Conservation (phyloP, 2,329 filamentous ascomycete species). For the Fusarium chlamydosporum region DNA sequence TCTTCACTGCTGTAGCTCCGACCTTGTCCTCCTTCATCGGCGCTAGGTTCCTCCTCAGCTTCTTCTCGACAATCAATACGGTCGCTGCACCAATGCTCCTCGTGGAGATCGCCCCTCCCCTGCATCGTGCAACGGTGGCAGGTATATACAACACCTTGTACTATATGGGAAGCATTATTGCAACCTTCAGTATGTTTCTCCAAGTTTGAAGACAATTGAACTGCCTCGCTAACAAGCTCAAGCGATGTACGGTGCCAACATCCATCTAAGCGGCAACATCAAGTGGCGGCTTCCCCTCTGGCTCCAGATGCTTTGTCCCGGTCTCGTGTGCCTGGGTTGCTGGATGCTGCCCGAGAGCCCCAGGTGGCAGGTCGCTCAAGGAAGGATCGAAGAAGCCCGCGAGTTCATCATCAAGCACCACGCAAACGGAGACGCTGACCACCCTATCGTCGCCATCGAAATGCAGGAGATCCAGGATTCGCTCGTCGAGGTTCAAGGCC, state of each 20-base stretch:
- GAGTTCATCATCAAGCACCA: slow-evolving; percentile 17
- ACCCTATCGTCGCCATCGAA: slow-evolving; percentile 12
- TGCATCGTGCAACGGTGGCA: slow-evolving; percentile 70
- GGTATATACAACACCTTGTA: slow-evolving; percentile 65
- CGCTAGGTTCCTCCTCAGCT: slow-evolving; percentile 15
- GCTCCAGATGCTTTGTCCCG: slow-evolving; percentile 40
- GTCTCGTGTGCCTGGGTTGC: slow-evolving; percentile 41
- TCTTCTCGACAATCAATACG: slow-evolving; percentile 19
- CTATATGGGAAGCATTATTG: slow-evolving; percentile 54
- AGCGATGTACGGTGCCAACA: slow-evolving; percentile 44
- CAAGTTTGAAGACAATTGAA: accelerated
- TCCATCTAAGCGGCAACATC: slow-evolving; percentile 33
- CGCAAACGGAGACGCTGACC: slow-evolving; percentile 12
- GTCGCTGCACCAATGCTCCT: slow-evolving; percentile 71
- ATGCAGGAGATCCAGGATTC: slow-evolving; percentile 24
- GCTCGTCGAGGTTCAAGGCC: neutral
- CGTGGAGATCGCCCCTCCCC: slow-evolving; percentile 72
- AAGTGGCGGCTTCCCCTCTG: slow-evolving; percentile 44
- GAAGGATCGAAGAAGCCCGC: neutral
- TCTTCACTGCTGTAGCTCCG: slow-evolving; percentile 21
- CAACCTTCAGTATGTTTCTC: slow-evolving; percentile 8
- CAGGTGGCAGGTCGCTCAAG: slow-evolving; percentile 60
- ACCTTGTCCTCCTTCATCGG: slow-evolving; percentile 14
- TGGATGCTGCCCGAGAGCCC: slow-evolving; percentile 73
- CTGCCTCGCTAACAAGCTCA: no score